Percentiles rank a stretch among this genome's conserved stretches.
Conservation (phyloP, 1,139 yeast genomes). For the Yamadazyma trypodendri region DNA sequence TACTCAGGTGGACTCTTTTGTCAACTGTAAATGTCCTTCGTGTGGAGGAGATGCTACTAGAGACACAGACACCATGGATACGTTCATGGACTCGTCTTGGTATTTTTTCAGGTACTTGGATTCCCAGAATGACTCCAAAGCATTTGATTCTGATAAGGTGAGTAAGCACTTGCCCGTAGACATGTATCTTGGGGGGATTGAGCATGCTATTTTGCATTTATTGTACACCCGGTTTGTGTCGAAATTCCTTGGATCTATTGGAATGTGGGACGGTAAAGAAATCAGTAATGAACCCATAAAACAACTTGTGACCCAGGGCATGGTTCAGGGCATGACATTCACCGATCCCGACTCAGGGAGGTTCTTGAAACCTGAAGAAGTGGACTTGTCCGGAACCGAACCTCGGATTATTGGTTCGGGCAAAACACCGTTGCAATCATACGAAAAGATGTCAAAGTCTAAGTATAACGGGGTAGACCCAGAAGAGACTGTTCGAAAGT, state of each 20-base stretch:
- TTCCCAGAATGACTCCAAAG: constrained; percentile 52
- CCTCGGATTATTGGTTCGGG: constrained; percentile 55
- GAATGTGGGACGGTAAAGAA: constrained; percentile 45
- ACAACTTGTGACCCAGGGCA: constrained; percentile 86
- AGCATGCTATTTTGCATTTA: constrained; percentile 91
- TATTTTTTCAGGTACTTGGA: constrained; percentile 85
- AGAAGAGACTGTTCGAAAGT: constrained; percentile 63
- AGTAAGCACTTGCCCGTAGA: constrained; percentile 75
- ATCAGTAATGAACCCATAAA: constrained; percentile 75
- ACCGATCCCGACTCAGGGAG: constrained; percentile 69
- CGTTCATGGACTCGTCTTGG: constrained; percentile 98
- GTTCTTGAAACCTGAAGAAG: constrained; percentile 76
- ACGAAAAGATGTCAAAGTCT: constrained; percentile 95
- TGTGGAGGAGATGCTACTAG: constrained; percentile 74
- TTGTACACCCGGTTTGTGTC: constrained; percentile 81
- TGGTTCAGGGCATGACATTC: constrained; percentile 93
- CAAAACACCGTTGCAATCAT: constrained; percentile 52
- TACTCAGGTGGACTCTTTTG: constrained; percentile 65
- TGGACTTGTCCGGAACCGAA: constrained; percentile 33
- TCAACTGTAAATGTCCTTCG: constrained; percentile 73
- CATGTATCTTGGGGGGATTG: constrained; percentile 90
- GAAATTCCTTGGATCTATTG: constrained; percentile 67
- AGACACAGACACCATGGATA: constrained; percentile 98
- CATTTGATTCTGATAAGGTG: constrained; percentile 56
- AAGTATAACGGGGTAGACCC: constrained; percentile 95